These are phyloP conservation scores for Umbelopsis sp. DNA, from an alignment of 192 early-diverging fungal genomes.

Conservation along the genomic window DNA sequence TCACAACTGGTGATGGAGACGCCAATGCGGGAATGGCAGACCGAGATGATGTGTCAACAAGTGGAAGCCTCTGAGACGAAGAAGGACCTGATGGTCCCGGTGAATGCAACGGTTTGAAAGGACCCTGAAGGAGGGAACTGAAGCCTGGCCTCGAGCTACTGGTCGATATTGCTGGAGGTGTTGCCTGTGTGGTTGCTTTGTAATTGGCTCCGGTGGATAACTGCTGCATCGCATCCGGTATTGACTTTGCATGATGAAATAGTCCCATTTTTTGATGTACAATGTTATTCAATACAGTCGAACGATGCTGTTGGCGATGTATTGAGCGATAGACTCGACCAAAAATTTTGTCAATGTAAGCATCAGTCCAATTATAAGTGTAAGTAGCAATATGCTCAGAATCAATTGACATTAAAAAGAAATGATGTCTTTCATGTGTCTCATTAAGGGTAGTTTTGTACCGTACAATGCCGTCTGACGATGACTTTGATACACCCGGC, in stretches of 20 bases:
- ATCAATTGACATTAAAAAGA: slow-evolving; percentile 52
- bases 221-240: slow-evolving; percentile 31
- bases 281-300: slow-evolving; percentile 51
- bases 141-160: not conserved
- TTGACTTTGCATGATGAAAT: slow-evolving; percentile 51
- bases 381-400: slow-evolving; percentile 45
- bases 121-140: not conserved
- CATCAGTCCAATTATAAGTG: slow-evolving; percentile 56
- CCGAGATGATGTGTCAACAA: not conserved
- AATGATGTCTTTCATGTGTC: slow-evolving; percentile 38
- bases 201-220: not conserved
- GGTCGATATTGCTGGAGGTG: not conserved
- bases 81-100: not conserved
- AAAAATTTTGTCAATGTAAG: slow-evolving; percentile 51
- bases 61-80: not conserved
- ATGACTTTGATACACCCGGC: slow-evolving; percentile 30
- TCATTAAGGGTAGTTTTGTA: slow-evolving; percentile 37
- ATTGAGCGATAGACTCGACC: slow-evolving; percentile 41
- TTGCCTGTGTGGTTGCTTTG: not conserved
- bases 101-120: not conserved
- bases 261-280: slow-evolving; percentile 65
- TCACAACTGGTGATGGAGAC: not conserved
- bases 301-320: slow-evolving; percentile 52
- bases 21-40: not conserved
- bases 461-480: slow-evolving; percentile 47